Conservation (phyloP, 176 grass and related monocot species). For the Luzula sylvatica region DNA sequence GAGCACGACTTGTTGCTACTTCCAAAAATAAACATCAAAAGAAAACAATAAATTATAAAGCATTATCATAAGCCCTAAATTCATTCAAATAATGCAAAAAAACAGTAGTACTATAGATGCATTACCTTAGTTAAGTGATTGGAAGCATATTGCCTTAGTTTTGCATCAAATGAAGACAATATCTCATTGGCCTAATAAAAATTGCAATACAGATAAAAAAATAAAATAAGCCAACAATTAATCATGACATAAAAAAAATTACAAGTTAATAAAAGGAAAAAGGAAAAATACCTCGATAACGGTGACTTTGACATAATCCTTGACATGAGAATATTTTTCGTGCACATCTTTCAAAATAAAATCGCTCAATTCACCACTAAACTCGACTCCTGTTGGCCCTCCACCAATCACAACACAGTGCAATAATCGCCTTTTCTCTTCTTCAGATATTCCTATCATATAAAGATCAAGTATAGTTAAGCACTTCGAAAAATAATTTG, state of each 20-base stretch:
- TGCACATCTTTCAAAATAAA: conserved; percentile 77
- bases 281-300: conserved; percentile 63
- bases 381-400: conserved; percentile 89
- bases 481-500: background rate
- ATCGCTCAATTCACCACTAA: conserved; percentile 91
- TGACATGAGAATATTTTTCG: conserved; percentile 67
- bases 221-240: no score
- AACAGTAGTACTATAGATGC: background rate
- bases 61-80: no score
- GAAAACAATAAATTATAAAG: no score
- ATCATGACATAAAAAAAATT: background rate
- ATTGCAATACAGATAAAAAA: background rate
- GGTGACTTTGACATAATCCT: conserved; percentile 83
- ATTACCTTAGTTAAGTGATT: conserved; percentile 74
- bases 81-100: no score
- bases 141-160: conserved; percentile 67
- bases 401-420: conserved; percentile 88
- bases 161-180: conserved; percentile 66
- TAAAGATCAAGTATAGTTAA: background rate
- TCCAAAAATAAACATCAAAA: no score
- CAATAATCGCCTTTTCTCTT: conserved; percentile 59
- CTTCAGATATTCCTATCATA: conserved; percentile 49
- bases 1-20: no score
- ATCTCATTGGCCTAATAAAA: conserved; percentile 64
- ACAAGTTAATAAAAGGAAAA: background rate